Conservation (phyloP, 306 rosid genomes). For the Prunus armeniaca region DNA sequence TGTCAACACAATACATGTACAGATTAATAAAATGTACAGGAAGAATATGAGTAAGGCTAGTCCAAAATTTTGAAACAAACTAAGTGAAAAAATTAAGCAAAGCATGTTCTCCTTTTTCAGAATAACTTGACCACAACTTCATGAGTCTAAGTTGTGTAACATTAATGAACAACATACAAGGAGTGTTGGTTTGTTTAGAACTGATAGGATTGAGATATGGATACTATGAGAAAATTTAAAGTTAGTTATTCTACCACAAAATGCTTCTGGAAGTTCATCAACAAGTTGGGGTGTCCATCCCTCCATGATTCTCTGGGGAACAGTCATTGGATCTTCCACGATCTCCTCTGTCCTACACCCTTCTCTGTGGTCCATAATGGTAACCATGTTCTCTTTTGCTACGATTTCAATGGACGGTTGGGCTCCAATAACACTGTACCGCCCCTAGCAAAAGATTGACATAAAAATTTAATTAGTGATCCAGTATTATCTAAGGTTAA, state of each 20-base stretch:
- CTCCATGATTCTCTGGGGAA: slow-evolving; percentile 78
- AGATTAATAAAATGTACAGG: not conserved
- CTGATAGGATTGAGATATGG: not conserved
- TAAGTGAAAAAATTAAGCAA: not conserved
- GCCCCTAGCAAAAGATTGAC: slow-evolving; percentile 50
- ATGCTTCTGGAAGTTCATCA: slow-evolving; percentile 93
- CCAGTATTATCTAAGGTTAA: not conserved
- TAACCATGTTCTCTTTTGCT: slow-evolving; percentile 88
- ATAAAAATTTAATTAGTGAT: not conserved
- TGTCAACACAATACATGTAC: not conserved
- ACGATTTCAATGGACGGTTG: slow-evolving; percentile 91
- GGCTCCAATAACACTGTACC: slow-evolving; percentile 88
- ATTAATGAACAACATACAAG: not conserved
- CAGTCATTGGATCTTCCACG: slow-evolving; percentile 69
- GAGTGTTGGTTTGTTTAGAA: not conserved
- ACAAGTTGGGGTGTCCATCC: slow-evolving; percentile 80
- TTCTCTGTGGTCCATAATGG: slow-evolving; percentile 71
- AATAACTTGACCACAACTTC: not conserved
- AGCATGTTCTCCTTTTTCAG: not conserved
- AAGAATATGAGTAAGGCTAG: not conserved
- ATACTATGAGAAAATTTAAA: not conserved
- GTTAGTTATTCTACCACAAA: slow-evolving; percentile 56
- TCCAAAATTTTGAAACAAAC: not conserved
- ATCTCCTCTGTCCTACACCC: slow-evolving; percentile 69
- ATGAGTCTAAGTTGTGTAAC: not conserved